These are phyloP conservation scores for Sporothrix schenckii DNA, from an alignment of 2,329 filamentous ascomycete genomes.

Conservation along the genomic window DNA sequence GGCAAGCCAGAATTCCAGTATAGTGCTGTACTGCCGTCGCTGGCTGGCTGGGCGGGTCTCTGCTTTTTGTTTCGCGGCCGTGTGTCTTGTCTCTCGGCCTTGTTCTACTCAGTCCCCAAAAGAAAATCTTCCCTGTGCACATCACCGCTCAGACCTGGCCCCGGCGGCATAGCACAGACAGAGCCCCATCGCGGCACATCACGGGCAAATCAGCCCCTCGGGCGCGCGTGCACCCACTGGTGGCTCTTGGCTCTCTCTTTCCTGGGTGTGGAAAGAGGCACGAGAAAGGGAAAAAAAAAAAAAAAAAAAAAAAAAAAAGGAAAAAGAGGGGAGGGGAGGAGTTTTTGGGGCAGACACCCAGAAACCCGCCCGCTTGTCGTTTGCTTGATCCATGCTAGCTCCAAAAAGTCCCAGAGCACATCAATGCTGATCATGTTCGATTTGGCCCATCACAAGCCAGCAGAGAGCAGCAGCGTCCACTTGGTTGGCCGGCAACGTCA, in stretches of 20 bases:
- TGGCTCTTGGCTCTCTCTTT: background rate
- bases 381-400: slow-evolving; percentile 20
- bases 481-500: slow-evolving; percentile 12
- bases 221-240: no score
- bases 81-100: background rate
- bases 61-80: background rate
- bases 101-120: background rate
- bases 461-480: background rate
- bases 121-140: background rate
- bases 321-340: background rate
- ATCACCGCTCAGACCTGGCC: slow-evolving; percentile 3
- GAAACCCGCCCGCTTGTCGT: background rate
- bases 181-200: slow-evolving; percentile 10
- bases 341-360: background rate
- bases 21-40: background rate
- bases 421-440: slow-evolving; percentile 26
- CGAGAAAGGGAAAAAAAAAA: no score
- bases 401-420: slow-evolving; percentile 20
- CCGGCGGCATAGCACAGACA: slow-evolving; percentile 6
- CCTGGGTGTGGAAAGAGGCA: background rate
- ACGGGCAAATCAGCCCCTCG: slow-evolving; percentile 3
- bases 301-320: background rate
- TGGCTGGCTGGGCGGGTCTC: background rate
- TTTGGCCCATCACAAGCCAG: slow-evolving; percentile 11
- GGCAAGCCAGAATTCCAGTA: slow-evolving; percentile 14